A percentile compares a stretch with the other conserved stretches of the same genome.
Evolutionary conservation across 164 flowering plant species (phyloP).

Genomic region (Macadamia integrifolia): DNA sequence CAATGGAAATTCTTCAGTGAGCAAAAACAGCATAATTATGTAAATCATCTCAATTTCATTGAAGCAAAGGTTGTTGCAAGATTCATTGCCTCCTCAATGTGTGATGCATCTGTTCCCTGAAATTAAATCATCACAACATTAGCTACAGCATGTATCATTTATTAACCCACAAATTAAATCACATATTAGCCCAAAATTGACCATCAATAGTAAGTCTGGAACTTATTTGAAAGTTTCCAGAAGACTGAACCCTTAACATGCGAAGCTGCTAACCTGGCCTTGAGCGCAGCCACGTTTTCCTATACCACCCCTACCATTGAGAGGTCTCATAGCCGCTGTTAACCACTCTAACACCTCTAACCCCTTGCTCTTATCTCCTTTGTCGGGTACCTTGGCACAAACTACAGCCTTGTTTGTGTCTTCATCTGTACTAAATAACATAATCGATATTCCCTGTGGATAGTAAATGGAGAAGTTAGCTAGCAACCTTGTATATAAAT

Average conservation of each 20-base stretch:
- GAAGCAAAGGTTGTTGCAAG: constrained; percentile 56
- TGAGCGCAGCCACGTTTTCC: constrained; percentile 85
- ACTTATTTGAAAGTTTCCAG: neutral
- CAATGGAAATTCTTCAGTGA: neutral
- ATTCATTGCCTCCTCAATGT: constrained; percentile 47
- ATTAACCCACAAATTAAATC: no score
- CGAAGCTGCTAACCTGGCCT: constrained; percentile 66
- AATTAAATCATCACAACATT: constrained; percentile 5
- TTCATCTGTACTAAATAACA: constrained; percentile 82
- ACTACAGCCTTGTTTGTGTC: constrained; percentile 77
- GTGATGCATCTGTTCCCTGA: constrained; percentile 59
- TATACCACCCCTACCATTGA: constrained; percentile 85
- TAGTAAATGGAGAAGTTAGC: constrained; percentile 1
- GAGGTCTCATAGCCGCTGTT: constrained; percentile 56
- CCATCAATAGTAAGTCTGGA: neutral
- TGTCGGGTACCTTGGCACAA: constrained; percentile 81
- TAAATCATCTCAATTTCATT: constrained; percentile 40
- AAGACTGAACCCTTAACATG: neutral
- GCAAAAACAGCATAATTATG: neutral
- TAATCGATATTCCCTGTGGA: constrained; percentile 66
- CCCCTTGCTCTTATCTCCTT: constrained; percentile 35
- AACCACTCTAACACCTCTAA: constrained; percentile 84
- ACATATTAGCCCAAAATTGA: no score
- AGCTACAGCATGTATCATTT: no score
- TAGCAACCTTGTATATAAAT: neutral